These are phyloP conservation scores for Microdochium nivale DNA, from an alignment of 2,329 filamentous ascomycete species.

Conservation along the genomic window DNA sequence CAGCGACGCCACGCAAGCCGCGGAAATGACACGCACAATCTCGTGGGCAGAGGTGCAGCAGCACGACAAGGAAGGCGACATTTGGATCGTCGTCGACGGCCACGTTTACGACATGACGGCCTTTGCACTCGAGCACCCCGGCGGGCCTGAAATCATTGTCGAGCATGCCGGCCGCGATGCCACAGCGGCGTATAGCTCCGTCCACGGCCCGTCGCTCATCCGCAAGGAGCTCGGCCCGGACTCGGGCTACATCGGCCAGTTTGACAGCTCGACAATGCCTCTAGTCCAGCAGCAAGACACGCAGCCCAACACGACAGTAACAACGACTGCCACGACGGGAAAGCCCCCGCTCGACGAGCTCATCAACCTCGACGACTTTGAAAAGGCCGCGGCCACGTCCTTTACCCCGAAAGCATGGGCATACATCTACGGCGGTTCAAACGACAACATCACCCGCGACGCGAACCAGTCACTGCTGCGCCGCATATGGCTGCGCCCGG, in stretches of 20 bases:
- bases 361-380: slow-evolving; percentile 17
- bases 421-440: slow-evolving; percentile 14
- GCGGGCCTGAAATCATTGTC: slow-evolving; percentile 21
- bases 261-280: not conserved
- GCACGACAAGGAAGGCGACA: slow-evolving; percentile 37
- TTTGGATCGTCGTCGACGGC: slow-evolving; percentile 59
- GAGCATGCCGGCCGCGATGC: slow-evolving; percentile 15
- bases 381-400: slow-evolving; percentile 6
- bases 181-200: slow-evolving; percentile 11
- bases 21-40: not conserved
- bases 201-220: slow-evolving; percentile 13
- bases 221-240: slow-evolving; percentile 5
- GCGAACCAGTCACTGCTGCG: slow-evolving; percentile 9
- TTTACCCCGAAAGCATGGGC: slow-evolving; percentile 13
- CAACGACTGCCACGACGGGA: not conserved
- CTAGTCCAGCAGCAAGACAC: not conserved
- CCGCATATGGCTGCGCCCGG: slow-evolving; percentile 14
- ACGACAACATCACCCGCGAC: slow-evolving; percentile 14
- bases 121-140: slow-evolving; percentile 39
- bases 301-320: not conserved
- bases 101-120: slow-evolving; percentile 59
- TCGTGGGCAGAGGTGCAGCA: slow-evolving; percentile 28
- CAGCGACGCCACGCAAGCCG: too few relatives aligned
- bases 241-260: not conserved
- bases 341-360: slow-evolving; percentile 6